phyloP scores from a whole-genome alignment of 2,329 filamentous ascomycete genomes.

The Neofusicoccum sp. region DNA sequence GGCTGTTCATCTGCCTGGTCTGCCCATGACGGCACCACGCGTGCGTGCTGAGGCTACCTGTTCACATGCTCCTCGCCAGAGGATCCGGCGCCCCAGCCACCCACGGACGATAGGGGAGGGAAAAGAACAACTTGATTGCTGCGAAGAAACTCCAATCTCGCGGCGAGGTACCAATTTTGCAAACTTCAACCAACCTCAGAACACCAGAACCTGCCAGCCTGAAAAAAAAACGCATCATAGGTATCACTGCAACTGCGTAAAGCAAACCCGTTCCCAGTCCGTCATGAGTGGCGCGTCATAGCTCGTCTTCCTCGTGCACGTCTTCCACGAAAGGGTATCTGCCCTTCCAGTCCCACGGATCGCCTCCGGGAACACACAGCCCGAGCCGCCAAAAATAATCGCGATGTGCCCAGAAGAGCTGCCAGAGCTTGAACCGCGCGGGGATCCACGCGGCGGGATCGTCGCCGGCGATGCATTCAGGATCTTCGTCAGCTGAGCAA shows the following conservation, averaged over 20 bases:
- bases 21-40: slow-evolving; percentile 4
- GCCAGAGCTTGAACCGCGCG: slow-evolving; percentile 77
- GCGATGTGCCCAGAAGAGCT: slow-evolving; percentile 88
- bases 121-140: not conserved
- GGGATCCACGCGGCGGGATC: slow-evolving; percentile 36
- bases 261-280: not conserved
- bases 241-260: not conserved
- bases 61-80: not conserved
- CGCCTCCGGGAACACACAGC: slow-evolving; percentile 81
- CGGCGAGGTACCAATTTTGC: not conserved
- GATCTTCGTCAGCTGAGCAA: slow-evolving; percentile 74
- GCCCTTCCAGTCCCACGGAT: slow-evolving; percentile 67
- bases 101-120: not conserved
- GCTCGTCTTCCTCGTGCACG: slow-evolving; percentile 22
- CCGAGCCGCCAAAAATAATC: slow-evolving; percentile 97
- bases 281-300: not conserved
- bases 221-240: too few relatives aligned
- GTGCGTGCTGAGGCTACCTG: not conserved
- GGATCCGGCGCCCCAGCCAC: not conserved
- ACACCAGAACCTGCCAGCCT: not conserved
- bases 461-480: slow-evolving; percentile 66
- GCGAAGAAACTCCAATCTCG: not conserved
- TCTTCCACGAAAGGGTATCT: slow-evolving; percentile 38
- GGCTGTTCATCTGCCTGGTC: not conserved
- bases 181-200: not conserved